Base-by-base conservation (phyloP, 2,329 filamentous ascomycete species). In the Beauveria australis region DNA sequence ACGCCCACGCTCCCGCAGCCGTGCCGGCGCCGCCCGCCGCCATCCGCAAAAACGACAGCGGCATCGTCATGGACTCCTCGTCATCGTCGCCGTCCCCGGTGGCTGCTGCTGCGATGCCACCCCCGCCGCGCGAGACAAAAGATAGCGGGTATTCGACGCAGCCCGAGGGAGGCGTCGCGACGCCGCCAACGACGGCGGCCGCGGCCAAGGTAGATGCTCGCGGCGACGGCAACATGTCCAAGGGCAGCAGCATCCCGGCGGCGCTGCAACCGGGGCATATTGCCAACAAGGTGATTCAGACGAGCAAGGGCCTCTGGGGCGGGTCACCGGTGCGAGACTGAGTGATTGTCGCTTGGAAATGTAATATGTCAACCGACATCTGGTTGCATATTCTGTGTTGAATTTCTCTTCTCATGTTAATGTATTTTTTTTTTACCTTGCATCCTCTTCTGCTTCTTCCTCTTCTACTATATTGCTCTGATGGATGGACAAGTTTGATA, bases 291-390 rank as follows among this genome's bases (percentile, higher is more conserved):
- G 77, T 86, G 16, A 74, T 85, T n/a, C 83, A 87, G 72, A 86
- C 84, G 30, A 84, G 81, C 41, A 86, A 83, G 66, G 85, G 85
- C 1, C 71, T 88, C 60, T 88, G 85, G 85, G 81, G 73, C 49
- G 73, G 70, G 8, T 65, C 70, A 18, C 62, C 69, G 22, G 60
- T 68, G 54, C 67, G 67, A 54, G 66, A 70, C 58, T 72, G 66
- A 64, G 26, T 19, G 19, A 12, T n/a, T 14, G 4, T 43, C 40
- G 8, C 6, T n/a, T 22, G 44, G n/a, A 28, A 33, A 2, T 37
- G 33, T 37, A 37, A 37, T 37, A 37, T 5, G 14, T 37, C 12
- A 4, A 12, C 5, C 14, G 33, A 37, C 5, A 37, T 37, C 16
- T 6, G 5, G 33, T 37, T 37, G 33, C 14, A 37, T 37, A 16